Percentiles rank a stretch among this genome's conserved stretches.
These are phyloP conservation scores for Omphalea diandra DNA, from an alignment of 441 rosid species.

Conservation along the genomic window DNA sequence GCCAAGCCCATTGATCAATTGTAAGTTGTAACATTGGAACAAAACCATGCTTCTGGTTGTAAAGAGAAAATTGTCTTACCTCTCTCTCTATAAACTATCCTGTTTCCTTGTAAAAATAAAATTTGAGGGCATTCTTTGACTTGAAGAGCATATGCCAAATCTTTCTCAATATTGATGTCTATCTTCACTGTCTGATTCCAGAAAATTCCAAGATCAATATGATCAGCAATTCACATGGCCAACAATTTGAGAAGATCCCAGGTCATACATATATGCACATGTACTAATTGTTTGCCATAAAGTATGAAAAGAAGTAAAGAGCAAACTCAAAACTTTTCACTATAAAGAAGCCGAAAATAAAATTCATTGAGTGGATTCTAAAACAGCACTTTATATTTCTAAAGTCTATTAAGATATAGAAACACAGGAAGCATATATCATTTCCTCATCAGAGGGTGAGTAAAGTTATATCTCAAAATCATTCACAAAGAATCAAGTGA, in stretches of 20 bases:
- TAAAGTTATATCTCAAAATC: not conserved
- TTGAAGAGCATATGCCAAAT: conserved; percentile 86
- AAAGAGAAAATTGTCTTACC: conserved; percentile 36
- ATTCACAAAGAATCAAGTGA: not conserved
- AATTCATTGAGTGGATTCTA: not conserved
- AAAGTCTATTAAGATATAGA: conserved; percentile 4
- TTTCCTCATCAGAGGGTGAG: conserved; percentile 6
- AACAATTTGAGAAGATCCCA: conserved; percentile 18
- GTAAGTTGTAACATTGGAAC: conserved; percentile 2
- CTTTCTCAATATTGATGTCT: conserved; percentile 84
- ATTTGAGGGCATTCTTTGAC: conserved; percentile 79
- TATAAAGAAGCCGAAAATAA: not conserved
- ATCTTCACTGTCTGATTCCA: conserved; percentile 73
- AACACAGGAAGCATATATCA: not conserved
- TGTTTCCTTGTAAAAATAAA: conserved; percentile 69
- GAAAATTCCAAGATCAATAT: conserved; percentile 18
- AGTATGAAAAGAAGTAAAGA: not conserved
- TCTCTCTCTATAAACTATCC: conserved; percentile 70
- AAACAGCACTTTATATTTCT: not conserved
- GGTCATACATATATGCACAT: not conserved
- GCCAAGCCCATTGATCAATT: conserved; percentile 27
- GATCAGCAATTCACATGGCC: conserved; percentile 2
- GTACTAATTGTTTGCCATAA: not conserved
- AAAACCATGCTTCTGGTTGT: not conserved
- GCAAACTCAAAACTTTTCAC: not conserved